Evolutionary conservation across 257 asterid species (phyloP).

Genomic region (Solanum etuberosum): DNA sequence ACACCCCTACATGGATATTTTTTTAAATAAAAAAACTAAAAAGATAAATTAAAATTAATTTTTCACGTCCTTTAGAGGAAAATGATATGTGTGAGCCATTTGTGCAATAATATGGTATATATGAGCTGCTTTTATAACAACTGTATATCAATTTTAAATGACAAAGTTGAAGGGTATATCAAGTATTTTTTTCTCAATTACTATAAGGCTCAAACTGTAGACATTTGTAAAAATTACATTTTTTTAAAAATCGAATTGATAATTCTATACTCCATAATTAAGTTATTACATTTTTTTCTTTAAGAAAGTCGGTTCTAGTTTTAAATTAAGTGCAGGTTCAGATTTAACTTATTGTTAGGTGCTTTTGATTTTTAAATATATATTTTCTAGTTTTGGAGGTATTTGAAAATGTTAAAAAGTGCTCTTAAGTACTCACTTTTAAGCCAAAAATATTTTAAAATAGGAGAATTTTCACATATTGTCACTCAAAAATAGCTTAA

Average conservation of each 20-base stretch:
- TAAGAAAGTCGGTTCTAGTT: too few relatives aligned
- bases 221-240: background rate
- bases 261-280: background rate
- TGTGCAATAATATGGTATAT: background rate
- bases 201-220: background rate
- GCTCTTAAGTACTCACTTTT: background rate
- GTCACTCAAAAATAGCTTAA: too few relatives aligned
- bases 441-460: background rate
- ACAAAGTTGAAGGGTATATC: background rate
- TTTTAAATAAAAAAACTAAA: too few relatives aligned
- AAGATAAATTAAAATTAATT: too few relatives aligned
- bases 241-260: background rate
- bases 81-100: background rate
- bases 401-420: too few relatives aligned
- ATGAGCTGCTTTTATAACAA: background rate
- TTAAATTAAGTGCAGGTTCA: too few relatives aligned
- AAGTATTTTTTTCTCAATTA: too few relatives aligned
- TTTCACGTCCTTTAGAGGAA: background rate
- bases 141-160: background rate
- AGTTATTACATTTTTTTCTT: background rate
- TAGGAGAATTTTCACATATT: background rate
- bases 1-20: background rate
- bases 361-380: too few relatives aligned
- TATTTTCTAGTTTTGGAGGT: too few relatives aligned
- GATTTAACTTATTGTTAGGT: too few relatives aligned